Conservation (phyloP, 371 early-diverging fungal genomes). For the Actinomucor elegans region DNA sequence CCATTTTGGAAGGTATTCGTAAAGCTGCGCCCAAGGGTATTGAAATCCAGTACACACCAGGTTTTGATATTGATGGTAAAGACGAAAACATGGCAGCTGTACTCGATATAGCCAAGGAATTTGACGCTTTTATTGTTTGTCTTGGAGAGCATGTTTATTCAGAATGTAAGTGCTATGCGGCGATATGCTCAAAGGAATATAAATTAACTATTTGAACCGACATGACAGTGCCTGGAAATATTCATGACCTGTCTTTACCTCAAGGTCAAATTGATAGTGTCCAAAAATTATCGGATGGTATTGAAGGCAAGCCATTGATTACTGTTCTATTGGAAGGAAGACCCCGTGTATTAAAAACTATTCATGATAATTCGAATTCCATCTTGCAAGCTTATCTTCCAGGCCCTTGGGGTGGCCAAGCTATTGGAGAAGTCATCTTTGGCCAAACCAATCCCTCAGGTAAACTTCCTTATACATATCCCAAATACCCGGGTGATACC, state of each 20-base stretch:
- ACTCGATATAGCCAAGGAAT: slow-evolving; percentile 27
- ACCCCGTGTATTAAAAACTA: slow-evolving; percentile 52
- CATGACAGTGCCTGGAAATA: slow-evolving; percentile 55
- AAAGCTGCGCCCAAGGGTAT: slow-evolving; percentile 35
- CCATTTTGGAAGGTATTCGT: slow-evolving; percentile 44
- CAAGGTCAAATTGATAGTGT: slow-evolving; percentile 48
- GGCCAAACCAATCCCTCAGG: slow-evolving; percentile 56
- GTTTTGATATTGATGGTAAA: slow-evolving; percentile 27
- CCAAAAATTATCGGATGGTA: slow-evolving; percentile 17
- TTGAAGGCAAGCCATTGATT: slow-evolving; percentile 36
- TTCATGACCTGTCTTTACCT: slow-evolving; percentile 50
- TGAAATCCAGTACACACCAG: slow-evolving; percentile 30
- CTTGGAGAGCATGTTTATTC: slow-evolving; percentile 56
- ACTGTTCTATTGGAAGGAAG: slow-evolving; percentile 60
- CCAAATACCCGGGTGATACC: slow-evolving; percentile 43
- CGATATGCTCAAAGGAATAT: no score
- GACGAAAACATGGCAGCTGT: slow-evolving; percentile 33
- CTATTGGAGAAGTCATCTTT: slow-evolving; percentile 56
- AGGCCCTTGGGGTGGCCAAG: slow-evolving; percentile 61
- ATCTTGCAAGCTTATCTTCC: slow-evolving; percentile 58
- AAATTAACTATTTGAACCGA: not conserved
- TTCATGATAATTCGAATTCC: slow-evolving; percentile 41
- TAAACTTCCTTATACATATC: slow-evolving; percentile 54
- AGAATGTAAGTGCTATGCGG: slow-evolving; percentile 35
- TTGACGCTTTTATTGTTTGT: slow-evolving; percentile 46